A percentile compares a stretch with the other conserved stretches of the same genome.
Evolutionary conservation across 129 eudicot species (phyloP).

Genomic region (Centrapalus pauciflorus): DNA sequence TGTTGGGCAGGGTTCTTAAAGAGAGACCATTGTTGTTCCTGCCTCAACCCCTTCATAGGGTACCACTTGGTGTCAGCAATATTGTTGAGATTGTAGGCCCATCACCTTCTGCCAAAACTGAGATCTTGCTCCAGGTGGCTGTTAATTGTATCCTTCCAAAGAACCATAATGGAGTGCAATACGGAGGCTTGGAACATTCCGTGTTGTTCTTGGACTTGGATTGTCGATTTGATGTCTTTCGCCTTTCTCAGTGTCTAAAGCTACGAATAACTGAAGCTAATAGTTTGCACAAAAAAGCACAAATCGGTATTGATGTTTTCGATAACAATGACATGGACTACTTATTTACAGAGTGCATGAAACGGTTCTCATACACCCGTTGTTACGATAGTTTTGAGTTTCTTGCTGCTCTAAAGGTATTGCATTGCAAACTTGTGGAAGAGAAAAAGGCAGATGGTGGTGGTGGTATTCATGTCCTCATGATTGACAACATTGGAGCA

Average conservation of each 20-base stretch:
- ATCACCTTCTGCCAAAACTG: constrained; percentile 81
- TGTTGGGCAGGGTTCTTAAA: constrained; percentile 42
- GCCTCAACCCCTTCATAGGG: constrained; percentile 68
- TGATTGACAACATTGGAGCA: constrained; percentile 89
- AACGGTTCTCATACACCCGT: constrained; percentile 62
- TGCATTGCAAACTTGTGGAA: constrained; percentile 44
- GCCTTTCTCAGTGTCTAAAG: constrained; percentile 45
- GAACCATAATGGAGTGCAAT: constrained; percentile 63
- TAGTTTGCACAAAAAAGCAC: constrained; percentile 20
- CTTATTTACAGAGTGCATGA: constrained; percentile 51
- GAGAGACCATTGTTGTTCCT: constrained; percentile 46
- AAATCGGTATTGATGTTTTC: constrained; percentile 1
- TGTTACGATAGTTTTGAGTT: constrained; percentile 80
- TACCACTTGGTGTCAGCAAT: constrained; percentile 69
- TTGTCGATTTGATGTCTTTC: constrained; percentile 73
- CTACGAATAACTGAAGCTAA: constrained; percentile 33
- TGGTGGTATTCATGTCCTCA: constrained; percentile 50
- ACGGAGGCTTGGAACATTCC: constrained; percentile 62
- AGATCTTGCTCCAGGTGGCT: constrained; percentile 65
- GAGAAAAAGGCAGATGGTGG: constrained; percentile 32
- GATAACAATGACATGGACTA: constrained; percentile 31
- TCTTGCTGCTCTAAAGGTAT: constrained; percentile 78
- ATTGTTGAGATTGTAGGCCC: constrained; percentile 81
- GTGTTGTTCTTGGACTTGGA: constrained; percentile 82
- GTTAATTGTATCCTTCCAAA: constrained; percentile 72